Base-by-base conservation (phyloP, 2,329 filamentous ascomycete species). In the Fusarium multiceps region DNA sequence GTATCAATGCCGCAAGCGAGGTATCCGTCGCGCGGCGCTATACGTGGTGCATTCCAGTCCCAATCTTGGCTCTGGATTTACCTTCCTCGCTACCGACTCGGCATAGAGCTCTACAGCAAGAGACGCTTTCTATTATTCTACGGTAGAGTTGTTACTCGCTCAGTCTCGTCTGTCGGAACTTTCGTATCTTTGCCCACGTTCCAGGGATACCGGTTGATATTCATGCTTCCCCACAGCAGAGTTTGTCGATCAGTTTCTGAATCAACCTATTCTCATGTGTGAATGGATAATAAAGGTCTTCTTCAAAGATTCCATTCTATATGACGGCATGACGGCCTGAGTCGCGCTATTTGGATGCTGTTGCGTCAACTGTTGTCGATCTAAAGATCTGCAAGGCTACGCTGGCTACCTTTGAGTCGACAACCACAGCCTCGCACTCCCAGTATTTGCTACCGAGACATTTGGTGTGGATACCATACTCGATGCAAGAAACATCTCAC, bases 111-210 rank as follows among this genome's bases (percentile, higher is more conserved):
- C 43, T 42, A 27, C 34, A n/a, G 18, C 13, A 14, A 32, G 30
- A 11, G 27, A 40, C 27, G 2, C 25, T 16, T 71, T 60, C 46
- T 45, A 49, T 46, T 40, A 48, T 65, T 55, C 63, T 64, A 60
- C 51, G 41, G 32, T 61, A 12, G 23, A 16, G 41, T 30, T 67
- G n/a, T n/a, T 54, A 13, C 21, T 55, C 51, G 23, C 34, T 14
- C 6, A 16, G 9, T 1, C 4, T 13, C 12, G 12, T 18, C 21
- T 40, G 34, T 32, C 41, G 41, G n/a, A 16, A 53, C 4, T 43
- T 30, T 27, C 7, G 11, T 4, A 46, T 21, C 11, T 37, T 16
- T 25, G 48, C 12, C 23, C n/a, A 40, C 10, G n/a, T 51, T 42
- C 16, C 14, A 37, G 18, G 34, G 34, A 37, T n/a, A 42, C 13